Percentiles rank a stretch among this genome's conserved stretches.
phyloP scores from a whole-genome alignment of 257 asterid genomes.

The Apocynum venetum region DNA sequence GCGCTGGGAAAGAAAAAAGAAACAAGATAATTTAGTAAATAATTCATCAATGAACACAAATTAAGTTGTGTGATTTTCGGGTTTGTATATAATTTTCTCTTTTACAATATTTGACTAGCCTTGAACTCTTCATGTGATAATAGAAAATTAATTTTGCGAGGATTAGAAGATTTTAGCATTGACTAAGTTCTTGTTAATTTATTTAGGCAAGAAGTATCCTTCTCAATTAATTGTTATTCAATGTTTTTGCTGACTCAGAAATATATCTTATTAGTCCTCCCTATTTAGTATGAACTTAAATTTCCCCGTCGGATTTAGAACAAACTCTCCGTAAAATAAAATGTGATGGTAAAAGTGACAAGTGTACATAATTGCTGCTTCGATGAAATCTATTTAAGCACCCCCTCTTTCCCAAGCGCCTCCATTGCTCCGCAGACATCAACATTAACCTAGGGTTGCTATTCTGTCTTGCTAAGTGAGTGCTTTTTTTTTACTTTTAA shows the following conservation, averaged over 20 bases:
- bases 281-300: not conserved
- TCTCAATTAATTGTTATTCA: not conserved
- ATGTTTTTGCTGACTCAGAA: conserved; percentile 1
- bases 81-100: not conserved
- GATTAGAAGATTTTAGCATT: not conserved
- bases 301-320: not conserved
- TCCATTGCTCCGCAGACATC: not conserved
- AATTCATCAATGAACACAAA: not conserved
- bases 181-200: not conserved
- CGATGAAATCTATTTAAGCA: not conserved
- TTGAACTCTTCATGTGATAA: not conserved
- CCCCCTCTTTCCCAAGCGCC: not conserved
- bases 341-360: not conserved
- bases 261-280: not conserved
- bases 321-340: not conserved
- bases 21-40: not conserved
- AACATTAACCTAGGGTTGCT: not conserved
- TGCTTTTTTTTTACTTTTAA: not conserved
- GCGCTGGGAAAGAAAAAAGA: not conserved
- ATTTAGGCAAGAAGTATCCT: not conserved
- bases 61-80: not conserved
- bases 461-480: conserved; percentile 1
- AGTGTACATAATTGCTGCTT: not conserved
- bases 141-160: not conserved
- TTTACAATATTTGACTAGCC: not conserved